These are phyloP conservation scores for Zygosaccharomyces bailii DNA, from an alignment of 805 yeast genomes.

Conservation along the genomic window DNA sequence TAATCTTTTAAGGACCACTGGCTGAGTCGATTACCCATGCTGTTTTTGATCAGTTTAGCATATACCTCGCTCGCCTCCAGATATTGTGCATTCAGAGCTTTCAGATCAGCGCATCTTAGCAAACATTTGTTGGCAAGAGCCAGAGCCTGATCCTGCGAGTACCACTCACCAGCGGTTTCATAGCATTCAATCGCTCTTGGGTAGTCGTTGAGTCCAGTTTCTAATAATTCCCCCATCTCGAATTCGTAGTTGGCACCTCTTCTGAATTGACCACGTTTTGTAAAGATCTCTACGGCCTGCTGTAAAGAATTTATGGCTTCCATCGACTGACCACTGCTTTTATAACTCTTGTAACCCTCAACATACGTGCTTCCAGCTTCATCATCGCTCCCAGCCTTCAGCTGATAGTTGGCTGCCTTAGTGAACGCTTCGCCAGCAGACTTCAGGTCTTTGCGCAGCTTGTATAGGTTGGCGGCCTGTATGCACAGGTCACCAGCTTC, in stretches of 20 bases:
- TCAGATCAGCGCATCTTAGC: slow-evolving; percentile 84
- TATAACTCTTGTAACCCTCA: slow-evolving; percentile 87
- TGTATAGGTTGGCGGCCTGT: slow-evolving; percentile 90
- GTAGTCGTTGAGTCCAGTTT: slow-evolving; percentile 64
- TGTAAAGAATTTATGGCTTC: slow-evolving; percentile 70
- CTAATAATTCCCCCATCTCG: slow-evolving; percentile 86
- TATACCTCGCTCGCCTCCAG: slow-evolving; percentile 71
- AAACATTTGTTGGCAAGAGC: slow-evolving; percentile 86
- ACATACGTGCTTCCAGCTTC: slow-evolving; percentile 88
- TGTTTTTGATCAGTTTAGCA: slow-evolving; percentile 72
- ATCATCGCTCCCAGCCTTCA: slow-evolving; percentile 70
- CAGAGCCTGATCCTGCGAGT: slow-evolving; percentile 85
- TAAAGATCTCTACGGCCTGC: slow-evolving; percentile 78
- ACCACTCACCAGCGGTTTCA: slow-evolving; percentile 96
- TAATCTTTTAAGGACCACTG: slow-evolving; percentile 94
- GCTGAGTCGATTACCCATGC: slow-evolving; percentile 68
- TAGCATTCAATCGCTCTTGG: slow-evolving; percentile 70
- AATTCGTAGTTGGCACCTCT: slow-evolving; percentile 92
- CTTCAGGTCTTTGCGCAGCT: slow-evolving; percentile 66
- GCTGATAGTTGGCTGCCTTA: slow-evolving; percentile 78
- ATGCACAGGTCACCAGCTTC: slow-evolving; percentile 89
- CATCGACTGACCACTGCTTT: slow-evolving; percentile 63
- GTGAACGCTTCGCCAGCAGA: slow-evolving; percentile 82
- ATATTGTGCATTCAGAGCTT: slow-evolving; percentile 73
- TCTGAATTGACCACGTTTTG: slow-evolving; percentile 89